Evolutionary conservation across 73 alveolate genomes (phyloP).

Genomic region (Tetrahymena thermophila): DNA sequence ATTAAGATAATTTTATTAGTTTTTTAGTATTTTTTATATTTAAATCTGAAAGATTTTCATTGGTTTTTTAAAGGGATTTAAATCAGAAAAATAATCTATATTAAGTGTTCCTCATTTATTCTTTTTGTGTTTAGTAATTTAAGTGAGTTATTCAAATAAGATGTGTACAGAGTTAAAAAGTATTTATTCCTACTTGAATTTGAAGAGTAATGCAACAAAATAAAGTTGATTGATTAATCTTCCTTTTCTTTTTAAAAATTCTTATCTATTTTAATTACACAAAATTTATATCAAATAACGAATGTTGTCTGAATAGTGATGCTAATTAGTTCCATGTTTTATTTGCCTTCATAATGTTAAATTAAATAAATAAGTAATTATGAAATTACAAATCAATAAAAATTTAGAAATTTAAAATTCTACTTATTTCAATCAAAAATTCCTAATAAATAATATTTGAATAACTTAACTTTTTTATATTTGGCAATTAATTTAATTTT

Average conservation of each 20-base stretch:
- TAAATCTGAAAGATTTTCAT: background rate
- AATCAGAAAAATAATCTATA: background rate
- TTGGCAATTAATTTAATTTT: no score
- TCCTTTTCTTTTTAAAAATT: background rate
- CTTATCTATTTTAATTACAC: background rate
- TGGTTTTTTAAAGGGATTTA: background rate
- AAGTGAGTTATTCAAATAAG: no score
- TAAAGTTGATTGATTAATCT: background rate
- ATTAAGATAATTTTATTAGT: no score
- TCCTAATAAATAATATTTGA: no score
- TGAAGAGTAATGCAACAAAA: background rate
- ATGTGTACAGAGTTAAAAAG: background rate
- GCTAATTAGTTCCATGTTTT: background rate
- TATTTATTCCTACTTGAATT: background rate
- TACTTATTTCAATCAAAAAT: no score
- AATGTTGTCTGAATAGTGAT: background rate
- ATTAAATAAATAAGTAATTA: no score
- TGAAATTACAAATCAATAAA: no score
- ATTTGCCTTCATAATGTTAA: background rate
- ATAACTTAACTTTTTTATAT: no score
- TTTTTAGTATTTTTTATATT: no score
- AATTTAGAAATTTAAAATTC: no score
- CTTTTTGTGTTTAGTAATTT: background rate
- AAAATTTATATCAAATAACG: background rate
- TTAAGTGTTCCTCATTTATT: background rate